These are phyloP conservation scores for Blastocystis sp. DNA, from an alignment of 352 stramenopile species.

Conservation along the genomic window DNA sequence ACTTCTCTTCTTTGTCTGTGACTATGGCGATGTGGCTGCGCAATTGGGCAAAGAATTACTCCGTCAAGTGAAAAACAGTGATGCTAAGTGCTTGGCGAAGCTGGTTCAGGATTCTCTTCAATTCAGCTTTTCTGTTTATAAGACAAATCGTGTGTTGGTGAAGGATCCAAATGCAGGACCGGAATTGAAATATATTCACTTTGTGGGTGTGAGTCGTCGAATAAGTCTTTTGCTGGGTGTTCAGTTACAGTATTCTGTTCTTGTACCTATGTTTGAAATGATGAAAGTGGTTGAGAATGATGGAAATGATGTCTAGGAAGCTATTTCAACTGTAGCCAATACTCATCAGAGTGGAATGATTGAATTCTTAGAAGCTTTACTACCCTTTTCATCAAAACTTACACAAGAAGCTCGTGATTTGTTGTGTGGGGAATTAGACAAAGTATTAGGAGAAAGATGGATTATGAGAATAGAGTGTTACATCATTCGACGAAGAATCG, in stretches of 20 bases:
- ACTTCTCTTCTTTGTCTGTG: conserved; percentile 4
- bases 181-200: not conserved
- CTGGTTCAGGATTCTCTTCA: not conserved
- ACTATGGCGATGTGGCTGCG: conserved; percentile 32
- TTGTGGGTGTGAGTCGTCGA: not conserved
- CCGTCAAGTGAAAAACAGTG: not conserved
- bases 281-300: not conserved
- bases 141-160: not conserved
- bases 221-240: not conserved
- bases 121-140: conserved; percentile 14
- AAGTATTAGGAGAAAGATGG: not conserved
- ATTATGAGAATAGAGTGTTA: not conserved
- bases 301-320: not conserved
- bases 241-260: not conserved
- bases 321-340: not conserved
- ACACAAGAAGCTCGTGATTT: conserved; percentile 24
- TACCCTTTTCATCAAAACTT: not conserved
- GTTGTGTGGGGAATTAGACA: conserved; percentile 17
- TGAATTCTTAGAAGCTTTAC: not conserved
- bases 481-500: not conserved
- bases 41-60: not conserved
- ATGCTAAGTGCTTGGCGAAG: not conserved
- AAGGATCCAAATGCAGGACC: not conserved
- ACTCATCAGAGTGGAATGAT: not conserved
- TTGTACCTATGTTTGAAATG: conserved; percentile 39